These are phyloP conservation scores for Clarireedia paspali DNA, from an alignment of 2,329 filamentous ascomycete species.

Conservation along the genomic window DNA sequence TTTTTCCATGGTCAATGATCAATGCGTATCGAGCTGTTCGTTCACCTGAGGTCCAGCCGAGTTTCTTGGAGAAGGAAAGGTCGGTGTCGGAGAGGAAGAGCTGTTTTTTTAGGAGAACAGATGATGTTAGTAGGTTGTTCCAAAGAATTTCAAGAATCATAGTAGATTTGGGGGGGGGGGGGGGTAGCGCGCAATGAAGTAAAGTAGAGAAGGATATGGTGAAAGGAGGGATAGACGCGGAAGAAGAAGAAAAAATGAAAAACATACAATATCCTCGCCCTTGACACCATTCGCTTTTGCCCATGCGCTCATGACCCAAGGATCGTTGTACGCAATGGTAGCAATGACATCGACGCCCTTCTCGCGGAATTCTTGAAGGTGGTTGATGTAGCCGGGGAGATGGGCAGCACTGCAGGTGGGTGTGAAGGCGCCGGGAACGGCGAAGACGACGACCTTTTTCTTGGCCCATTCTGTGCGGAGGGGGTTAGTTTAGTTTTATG, in stretches of 20 bases:
- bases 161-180: not conserved
- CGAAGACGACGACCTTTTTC: slow-evolving; percentile 66
- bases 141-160: too few relatives aligned
- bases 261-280: slow-evolving; percentile 52
- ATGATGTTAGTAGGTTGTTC: not conserved
- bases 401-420: slow-evolving; percentile 61
- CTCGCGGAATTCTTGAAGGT: slow-evolving; percentile 47
- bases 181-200: too few relatives aligned
- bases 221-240: too few relatives aligned
- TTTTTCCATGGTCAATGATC: slow-evolving; percentile 59
- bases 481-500: slow-evolving; percentile 1
- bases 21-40: slow-evolving; percentile 60
- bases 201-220: too few relatives aligned
- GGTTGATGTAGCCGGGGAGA: slow-evolving; percentile 60
- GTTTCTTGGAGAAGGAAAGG: slow-evolving; percentile 54
- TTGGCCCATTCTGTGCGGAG: slow-evolving; percentile 46
- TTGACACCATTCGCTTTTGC: slow-evolving; percentile 62
- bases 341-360: slow-evolving; percentile 65
- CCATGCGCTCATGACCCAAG: slow-evolving; percentile 65
- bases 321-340: slow-evolving; percentile 61
- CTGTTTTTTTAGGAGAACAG: slow-evolving; percentile 27
- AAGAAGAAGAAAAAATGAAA: not conserved
- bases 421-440: slow-evolving; percentile 63
- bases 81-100: slow-evolving; percentile 60
- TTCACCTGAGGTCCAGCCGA: slow-evolving; percentile 55